A percentile compares a stretch with the other conserved stretches of the same genome.
Conservation (phyloP, 2,329 filamentous ascomycete species). For the Dendrostoma leiphaemia region DNA sequence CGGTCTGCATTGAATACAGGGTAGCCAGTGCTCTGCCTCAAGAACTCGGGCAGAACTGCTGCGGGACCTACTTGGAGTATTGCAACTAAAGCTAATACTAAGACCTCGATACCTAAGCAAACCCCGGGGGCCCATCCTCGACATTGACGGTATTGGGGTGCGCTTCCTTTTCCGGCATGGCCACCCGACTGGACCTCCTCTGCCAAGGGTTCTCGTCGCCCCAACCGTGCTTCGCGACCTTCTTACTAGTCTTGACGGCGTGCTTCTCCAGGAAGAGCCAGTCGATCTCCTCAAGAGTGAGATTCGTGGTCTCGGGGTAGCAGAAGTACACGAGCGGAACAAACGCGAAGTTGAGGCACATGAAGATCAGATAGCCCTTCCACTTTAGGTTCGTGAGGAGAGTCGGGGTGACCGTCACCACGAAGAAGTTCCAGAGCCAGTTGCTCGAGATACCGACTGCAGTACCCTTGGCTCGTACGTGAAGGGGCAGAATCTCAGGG, state of each 20-base stretch:
- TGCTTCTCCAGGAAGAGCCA: slow-evolving; percentile 36
- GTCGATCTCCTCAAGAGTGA: slow-evolving; percentile 51
- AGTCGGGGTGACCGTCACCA: slow-evolving; percentile 50
- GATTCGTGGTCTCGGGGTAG: slow-evolving; percentile 51
- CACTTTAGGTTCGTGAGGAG: slow-evolving; percentile 45
- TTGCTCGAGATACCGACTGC: slow-evolving; percentile 33
- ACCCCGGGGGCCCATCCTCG: background rate
- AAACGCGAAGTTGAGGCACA: slow-evolving; percentile 43
- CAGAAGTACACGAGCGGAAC: slow-evolving; percentile 42
- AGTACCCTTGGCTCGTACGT: slow-evolving; percentile 31
- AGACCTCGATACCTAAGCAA: no score
- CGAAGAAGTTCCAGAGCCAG: slow-evolving; percentile 35
- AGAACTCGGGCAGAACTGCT: no score
- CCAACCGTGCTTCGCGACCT: slow-evolving; percentile 16
- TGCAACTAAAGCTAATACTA: no score
- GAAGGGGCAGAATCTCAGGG: slow-evolving; percentile 34
- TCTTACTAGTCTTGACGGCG: slow-evolving; percentile 12
- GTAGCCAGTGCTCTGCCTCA: no score
- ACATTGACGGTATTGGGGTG: background rate
- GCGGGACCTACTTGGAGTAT: no score
- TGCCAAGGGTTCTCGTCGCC: slow-evolving; percentile 15
- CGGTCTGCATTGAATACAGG: no score
- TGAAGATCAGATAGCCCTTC: slow-evolving; percentile 53
- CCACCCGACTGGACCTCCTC: slow-evolving; percentile 10
- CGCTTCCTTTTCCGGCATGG: background rate